phyloP scores from a whole-genome alignment of 345 rosid genomes.

The Camelina hispida region DNA sequence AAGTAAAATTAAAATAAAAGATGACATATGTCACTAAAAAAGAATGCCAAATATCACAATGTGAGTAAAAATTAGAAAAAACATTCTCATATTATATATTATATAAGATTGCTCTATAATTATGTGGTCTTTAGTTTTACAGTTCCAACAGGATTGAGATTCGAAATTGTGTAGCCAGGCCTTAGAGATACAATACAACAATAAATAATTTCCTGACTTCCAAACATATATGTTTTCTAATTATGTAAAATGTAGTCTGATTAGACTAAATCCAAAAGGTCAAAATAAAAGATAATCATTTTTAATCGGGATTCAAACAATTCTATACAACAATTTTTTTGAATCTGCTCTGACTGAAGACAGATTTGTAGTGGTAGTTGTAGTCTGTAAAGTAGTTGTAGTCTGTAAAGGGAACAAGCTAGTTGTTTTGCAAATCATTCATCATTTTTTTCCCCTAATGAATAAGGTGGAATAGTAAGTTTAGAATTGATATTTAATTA shows the following conservation, averaged over 20 bases:
- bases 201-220: no score
- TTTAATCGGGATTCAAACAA: no score
- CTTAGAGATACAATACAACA: background rate
- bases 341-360: background rate
- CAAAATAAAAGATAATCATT: background rate
- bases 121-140: background rate
- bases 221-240: no score
- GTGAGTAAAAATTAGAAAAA: no score
- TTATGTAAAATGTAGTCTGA: no score
- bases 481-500: no score
- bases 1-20: no score
- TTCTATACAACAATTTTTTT: background rate
- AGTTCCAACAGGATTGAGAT: background rate
- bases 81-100: no score
- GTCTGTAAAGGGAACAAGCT: background rate
- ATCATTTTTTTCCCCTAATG: background rate
- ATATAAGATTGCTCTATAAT: background rate
- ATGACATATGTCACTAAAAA: no score
- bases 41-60: no score
- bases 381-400: background rate
- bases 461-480: no score
- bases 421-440: background rate
- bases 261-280: background rate
- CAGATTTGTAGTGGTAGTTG: background rate
- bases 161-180: background rate